Base-by-base conservation (phyloP, 2,329 filamentous ascomycete species). In the Mycosphaerella arachidis region DNA sequence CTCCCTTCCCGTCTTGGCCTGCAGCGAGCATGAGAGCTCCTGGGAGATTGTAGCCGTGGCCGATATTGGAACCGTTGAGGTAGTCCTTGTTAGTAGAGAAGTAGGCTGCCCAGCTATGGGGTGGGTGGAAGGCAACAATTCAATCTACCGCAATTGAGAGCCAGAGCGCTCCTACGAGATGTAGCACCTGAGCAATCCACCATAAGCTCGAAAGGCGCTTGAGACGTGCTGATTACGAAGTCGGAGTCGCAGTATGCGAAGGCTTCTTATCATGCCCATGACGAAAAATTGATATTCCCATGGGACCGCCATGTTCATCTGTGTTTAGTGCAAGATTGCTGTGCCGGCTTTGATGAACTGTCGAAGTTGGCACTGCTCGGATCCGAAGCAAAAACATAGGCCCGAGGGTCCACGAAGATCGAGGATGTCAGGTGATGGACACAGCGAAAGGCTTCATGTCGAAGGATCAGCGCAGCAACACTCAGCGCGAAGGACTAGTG, bases 181-280 rank as follows among this genome's bases (percentile, higher is more conserved):
- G 73, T 77, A 10, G 77, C 69, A 1, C 80, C 80, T 60, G 82
- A 80, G 57, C 76, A 78, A 24, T 77, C 79, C 12, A 82, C 76
- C 16, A 83, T 75, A 3, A 83, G 74, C 57, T 82, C 79, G 61
- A 72, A 82, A n/a, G 73, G 53, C 5, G 72, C 62, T 7, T 72
- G 72, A 3, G 67, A 62, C 29, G 74, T 24, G 24, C 24, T 24
- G 24, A 24, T 24, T 2, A 24, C 24, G 24, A 3, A 24, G 40
- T 1, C 40, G n/a, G 18, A 18, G 1, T 5, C 8, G 40, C 40
- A 1, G 13, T 5, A 43, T 18, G 40, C 40, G 40, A 43, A 18
- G 16, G 3, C 40, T 43, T 35, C 31, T 43, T 43, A 43, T 43
- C 13, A n/a, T 5, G 1, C 1, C n/a, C 7, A 18, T 18, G 40